Conservation (phyloP, 129 eudicot genomes). For the Glebionis coronaria region DNA sequence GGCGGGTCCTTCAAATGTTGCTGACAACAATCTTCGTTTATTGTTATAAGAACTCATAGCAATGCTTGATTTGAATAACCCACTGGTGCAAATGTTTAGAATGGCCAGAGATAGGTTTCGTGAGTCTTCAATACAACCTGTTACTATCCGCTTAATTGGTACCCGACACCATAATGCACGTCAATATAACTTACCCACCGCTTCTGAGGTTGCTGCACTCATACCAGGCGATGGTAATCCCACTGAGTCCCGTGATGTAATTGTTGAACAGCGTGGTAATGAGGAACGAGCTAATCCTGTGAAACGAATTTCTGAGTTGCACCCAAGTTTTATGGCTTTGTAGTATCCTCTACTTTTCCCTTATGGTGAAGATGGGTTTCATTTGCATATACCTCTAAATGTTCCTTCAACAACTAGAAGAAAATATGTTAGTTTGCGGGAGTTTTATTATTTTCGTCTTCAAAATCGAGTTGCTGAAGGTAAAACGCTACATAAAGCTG, state of each 20-base stretch:
- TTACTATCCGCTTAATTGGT: not conserved
- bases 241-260: not conserved
- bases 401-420: not conserved
- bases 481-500: not conserved
- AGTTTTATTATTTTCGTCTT: not conserved
- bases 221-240: not conserved
- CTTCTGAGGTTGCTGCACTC: not conserved
- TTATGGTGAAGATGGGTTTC: slow-evolving; percentile 1
- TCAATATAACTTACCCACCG: not conserved
- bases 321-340: not conserved
- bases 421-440: not conserved
- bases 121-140: not conserved
- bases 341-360: not conserved
- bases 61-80: not conserved
- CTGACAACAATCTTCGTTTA: not conserved
- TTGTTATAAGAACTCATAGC: not conserved
- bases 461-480: not conserved
- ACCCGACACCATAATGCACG: not conserved
- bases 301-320: not conserved
- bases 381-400: not conserved
- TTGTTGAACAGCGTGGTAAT: not conserved
- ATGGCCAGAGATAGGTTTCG: not conserved
- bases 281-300: not conserved
- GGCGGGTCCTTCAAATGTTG: not conserved
- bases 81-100: not conserved